phyloP scores from a whole-genome alignment of 1,284 basidiomycete genomes.

The Ceratorhiza oryzae-sativae region DNA sequence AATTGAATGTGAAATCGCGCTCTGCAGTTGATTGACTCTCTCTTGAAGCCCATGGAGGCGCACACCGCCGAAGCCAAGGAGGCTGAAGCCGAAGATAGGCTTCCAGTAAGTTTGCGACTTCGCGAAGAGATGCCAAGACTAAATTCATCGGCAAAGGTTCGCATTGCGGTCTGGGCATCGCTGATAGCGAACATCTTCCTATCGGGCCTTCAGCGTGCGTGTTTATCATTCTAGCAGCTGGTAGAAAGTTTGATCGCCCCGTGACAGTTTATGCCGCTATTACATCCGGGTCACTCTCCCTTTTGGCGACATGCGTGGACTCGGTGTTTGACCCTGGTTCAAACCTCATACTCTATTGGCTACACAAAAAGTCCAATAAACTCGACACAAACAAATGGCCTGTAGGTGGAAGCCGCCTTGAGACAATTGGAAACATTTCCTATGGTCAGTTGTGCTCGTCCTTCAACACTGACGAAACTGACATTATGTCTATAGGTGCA shows the following conservation, averaged over 20 bases:
- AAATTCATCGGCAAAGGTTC: constrained; percentile 63
- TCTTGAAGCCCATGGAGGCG: constrained; percentile 89
- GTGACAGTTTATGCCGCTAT: constrained; percentile 74
- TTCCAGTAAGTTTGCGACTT: constrained; percentile 61
- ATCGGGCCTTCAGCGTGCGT: constrained; percentile 71
- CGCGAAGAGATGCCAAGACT: constrained; percentile 36
- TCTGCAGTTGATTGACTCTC: constrained; percentile 74
- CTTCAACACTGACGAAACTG: background rate
- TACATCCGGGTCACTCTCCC: constrained; percentile 82
- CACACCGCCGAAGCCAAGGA: constrained; percentile 77
- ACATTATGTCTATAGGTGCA: constrained; percentile 59
- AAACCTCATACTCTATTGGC: constrained; percentile 83
- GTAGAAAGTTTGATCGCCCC: constrained; percentile 43
- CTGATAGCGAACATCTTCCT: constrained; percentile 77
- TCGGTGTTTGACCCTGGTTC: constrained; percentile 91
- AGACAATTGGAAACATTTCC: constrained; percentile 90
- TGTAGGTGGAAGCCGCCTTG: constrained; percentile 86
- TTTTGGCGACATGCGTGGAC: constrained; percentile 90
- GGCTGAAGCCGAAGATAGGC: constrained; percentile 66
- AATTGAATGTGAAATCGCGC: background rate
- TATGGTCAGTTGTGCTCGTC: constrained; percentile 64
- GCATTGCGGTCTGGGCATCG: constrained; percentile 87
- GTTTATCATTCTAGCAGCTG: background rate
- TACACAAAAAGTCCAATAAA: constrained; percentile 75
- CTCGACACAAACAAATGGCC: constrained; percentile 90